These are phyloP conservation scores for Brassica rapa DNA, from an alignment of 345 rosid species.

Conservation along the genomic window DNA sequence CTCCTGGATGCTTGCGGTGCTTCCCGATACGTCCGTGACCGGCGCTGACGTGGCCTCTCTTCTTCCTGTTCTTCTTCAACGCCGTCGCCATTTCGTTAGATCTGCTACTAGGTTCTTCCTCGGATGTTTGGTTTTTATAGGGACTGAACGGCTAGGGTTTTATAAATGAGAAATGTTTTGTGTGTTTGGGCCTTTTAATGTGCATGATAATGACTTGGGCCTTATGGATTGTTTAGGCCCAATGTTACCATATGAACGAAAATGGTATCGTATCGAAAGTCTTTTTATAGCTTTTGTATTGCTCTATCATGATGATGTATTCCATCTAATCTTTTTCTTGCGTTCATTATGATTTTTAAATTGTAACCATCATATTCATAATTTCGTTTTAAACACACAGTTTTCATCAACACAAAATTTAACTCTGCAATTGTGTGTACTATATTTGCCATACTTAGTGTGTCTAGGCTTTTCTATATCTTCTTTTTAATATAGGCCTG, in stretches of 20 bases:
- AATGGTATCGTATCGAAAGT: not conserved
- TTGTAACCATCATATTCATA: not conserved
- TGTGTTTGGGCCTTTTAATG: not conserved
- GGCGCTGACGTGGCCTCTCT: slow-evolving; percentile 81
- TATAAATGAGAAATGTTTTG: not conserved
- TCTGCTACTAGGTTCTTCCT: not conserved
- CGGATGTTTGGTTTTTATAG: not conserved
- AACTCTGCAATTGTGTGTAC: not conserved
- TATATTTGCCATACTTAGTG: too few relatives aligned
- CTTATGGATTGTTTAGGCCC: not conserved
- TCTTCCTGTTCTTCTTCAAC: slow-evolving; percentile 74
- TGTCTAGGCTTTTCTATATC: too few relatives aligned
- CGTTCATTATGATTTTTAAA: not conserved
- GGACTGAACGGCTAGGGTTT: slow-evolving; percentile 28
- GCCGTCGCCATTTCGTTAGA: slow-evolving; percentile 51
- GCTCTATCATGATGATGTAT: too few relatives aligned
- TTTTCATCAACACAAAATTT: not conserved
- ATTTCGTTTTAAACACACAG: not conserved
- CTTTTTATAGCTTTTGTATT: too few relatives aligned
- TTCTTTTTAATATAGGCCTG: too few relatives aligned
- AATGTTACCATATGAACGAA: not conserved
- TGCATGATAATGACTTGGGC: not conserved
- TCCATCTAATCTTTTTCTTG: not conserved
- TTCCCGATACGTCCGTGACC: slow-evolving; percentile 80
- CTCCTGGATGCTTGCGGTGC: slow-evolving; percentile 76